Conservation (phyloP, 768 basidiomycete genomes). For the Mycena vulgaris region DNA sequence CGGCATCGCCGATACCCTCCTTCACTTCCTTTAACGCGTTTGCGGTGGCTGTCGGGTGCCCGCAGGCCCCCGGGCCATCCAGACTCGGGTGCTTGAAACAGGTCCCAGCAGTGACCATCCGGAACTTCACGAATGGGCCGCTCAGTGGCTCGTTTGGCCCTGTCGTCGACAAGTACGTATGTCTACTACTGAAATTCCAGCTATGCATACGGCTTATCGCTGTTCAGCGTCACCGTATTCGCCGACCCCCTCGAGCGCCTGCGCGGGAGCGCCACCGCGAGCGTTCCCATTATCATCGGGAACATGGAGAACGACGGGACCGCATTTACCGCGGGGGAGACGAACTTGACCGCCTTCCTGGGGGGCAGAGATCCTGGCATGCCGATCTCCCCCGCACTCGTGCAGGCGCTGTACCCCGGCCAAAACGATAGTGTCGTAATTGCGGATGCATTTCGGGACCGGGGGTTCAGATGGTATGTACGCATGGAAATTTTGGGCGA, state of each 20-base stretch:
- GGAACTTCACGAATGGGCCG: conserved; percentile 35
- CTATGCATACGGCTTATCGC: neutral
- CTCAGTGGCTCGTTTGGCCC: conserved; percentile 9
- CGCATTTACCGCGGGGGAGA: conserved; percentile 24
- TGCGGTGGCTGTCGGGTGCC: conserved; percentile 33
- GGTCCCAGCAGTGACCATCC: conserved; percentile 40
- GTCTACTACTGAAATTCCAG: neutral
- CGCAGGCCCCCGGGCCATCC: conserved; percentile 32
- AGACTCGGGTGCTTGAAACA: conserved; percentile 40
- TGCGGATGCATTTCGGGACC: neutral
- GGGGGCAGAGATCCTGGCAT: neutral
- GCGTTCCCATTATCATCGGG: conserved; percentile 37
- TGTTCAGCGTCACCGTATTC: conserved; percentile 25
- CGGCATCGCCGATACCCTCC: neutral
- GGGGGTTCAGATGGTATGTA: neutral
- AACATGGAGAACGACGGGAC: conserved; percentile 39
- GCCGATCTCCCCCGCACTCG: neutral
- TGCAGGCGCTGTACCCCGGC: neutral
- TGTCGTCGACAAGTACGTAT: conserved; percentile 32
- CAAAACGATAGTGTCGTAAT: neutral
- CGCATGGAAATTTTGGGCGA: neutral
- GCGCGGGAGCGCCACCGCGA: conserved; percentile 17
- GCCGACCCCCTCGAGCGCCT: conserved; percentile 34
- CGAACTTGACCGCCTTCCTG: conserved; percentile 33
- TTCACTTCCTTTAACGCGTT: conserved; percentile 24